Percentiles rank a stretch among this genome's conserved stretches.
These are phyloP conservation scores for Allium fistulosum DNA, from an alignment of 106 monocot species.

Conservation along the genomic window DNA sequence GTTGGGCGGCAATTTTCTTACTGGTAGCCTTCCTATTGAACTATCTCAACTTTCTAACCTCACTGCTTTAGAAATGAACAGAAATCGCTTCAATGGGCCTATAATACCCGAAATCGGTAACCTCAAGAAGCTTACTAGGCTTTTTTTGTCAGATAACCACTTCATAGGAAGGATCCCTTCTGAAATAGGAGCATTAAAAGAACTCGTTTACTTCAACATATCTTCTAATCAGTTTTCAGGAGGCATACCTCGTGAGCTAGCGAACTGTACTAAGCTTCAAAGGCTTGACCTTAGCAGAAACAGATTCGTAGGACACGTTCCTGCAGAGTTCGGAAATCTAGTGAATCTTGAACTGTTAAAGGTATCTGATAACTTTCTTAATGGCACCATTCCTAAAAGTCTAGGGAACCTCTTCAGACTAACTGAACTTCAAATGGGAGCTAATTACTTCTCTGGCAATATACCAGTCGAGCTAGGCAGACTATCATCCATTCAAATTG, in stretches of 20 bases:
- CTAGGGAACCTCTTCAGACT: constrained; percentile 46
- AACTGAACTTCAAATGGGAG: constrained; percentile 70
- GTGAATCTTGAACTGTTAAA: constrained; percentile 48
- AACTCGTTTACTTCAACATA: constrained; percentile 63
- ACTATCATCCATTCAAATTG: constrained; percentile 53
- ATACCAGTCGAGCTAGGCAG: constrained; percentile 59
- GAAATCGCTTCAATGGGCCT: constrained; percentile 66
- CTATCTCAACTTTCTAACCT: constrained; percentile 47
- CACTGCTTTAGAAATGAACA: constrained; percentile 53
- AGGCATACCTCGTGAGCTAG: constrained; percentile 40
- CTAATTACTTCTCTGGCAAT: constrained; percentile 46
- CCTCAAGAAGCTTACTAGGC: constrained; percentile 45
- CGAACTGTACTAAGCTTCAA: constrained; percentile 61
- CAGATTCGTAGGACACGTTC: constrained; percentile 40
- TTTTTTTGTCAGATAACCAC: constrained; percentile 58
- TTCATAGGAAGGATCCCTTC: constrained; percentile 66
- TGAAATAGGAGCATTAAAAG: constrained; percentile 43
- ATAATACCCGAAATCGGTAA: constrained; percentile 63
- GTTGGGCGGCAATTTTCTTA: constrained; percentile 57
- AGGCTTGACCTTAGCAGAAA: constrained; percentile 76
- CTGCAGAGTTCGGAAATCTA: constrained; percentile 49
- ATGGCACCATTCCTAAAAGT: constrained; percentile 55
- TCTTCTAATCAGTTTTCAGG: constrained; percentile 61
- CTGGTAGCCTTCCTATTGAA: constrained; percentile 66
- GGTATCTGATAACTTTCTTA: constrained; percentile 58